Base-by-base conservation (phyloP, 2,329 filamentous ascomycete species). In the Mariannaea sp. region DNA sequence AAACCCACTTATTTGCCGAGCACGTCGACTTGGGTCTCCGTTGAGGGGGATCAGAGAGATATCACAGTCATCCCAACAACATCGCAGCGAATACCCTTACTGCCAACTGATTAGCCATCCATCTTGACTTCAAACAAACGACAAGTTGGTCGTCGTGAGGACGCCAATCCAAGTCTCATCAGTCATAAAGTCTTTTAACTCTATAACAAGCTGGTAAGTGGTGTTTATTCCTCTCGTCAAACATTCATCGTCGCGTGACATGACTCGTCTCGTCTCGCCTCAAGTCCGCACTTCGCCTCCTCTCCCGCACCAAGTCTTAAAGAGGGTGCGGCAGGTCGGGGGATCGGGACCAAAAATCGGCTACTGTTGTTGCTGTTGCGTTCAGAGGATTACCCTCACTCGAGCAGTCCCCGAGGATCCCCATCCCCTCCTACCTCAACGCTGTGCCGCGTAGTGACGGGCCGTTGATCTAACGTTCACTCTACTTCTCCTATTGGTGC, bases 391-490 rank as follows among this genome's bases (percentile, higher is more conserved):
- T 17, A 32, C 8, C 26, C 26, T 49, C 40, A 22, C 50, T 33
- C 50, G 24, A 22, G 39, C 36, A 33, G 27, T 27, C 40, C 30
- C 33, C 29, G 39, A 49, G 33, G 7, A 27, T n/a, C n/a, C n/a
- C n/a, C n/a, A n/a, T n/a, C 26, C 40, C 33, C 42, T 49, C 39
- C 43, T 38, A 40, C 45, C 39, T 16, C 26, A 36, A 35, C 42
- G 24, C 45, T 30, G 35, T 39, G 51, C 51, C 51, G 40, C 51
- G 27, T 41, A 27, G 39, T 49, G 29, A 43, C 33, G 33, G 38
- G 20, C 33, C 27, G 58, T 60, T 65, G 62, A 65, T 65, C 62
- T 60, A 58, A 46, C 33, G 51, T 56, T 49, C 44, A 49, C 60
- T 41, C 36, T 45, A 30, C 44, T 49, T 55, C 51, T 55, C 49